A percentile compares a stretch with the other conserved stretches of the same genome.
Evolutionary conservation across 140 eudicot species (phyloP).

Genomic region (Flaveria floridana): DNA sequence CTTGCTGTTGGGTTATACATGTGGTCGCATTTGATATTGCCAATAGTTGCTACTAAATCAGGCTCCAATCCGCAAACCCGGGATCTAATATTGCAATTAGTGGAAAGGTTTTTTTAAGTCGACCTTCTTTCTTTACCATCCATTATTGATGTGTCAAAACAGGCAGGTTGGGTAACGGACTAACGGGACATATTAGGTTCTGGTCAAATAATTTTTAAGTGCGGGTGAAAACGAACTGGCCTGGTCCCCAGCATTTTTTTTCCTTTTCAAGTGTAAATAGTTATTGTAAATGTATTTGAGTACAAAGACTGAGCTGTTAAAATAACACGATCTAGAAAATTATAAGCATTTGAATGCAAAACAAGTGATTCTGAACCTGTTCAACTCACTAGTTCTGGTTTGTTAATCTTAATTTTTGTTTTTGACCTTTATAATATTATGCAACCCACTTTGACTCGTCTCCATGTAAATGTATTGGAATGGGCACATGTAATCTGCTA

Average conservation of each 20-base stretch:
- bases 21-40: constrained; percentile 63
- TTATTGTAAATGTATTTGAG: neutral
- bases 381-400: neutral
- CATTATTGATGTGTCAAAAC: neutral
- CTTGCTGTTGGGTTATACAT: constrained; percentile 58
- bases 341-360: neutral
- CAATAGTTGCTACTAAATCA: constrained; percentile 54
- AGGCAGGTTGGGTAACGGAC: neutral
- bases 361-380: neutral
- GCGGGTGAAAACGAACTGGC: neutral
- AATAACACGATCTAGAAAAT: neutral
- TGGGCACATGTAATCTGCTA: neutral
- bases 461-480: neutral
- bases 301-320: neutral
- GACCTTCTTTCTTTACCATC: neutral
- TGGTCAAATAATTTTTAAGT: neutral
- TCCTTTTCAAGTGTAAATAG: neutral
- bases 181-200: neutral
- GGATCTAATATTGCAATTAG: constrained; percentile 66
- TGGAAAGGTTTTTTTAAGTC: constrained; percentile 53
- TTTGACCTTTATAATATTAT: neutral
- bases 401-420: neutral
- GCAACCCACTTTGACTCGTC: neutral
- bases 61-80: constrained; percentile 72
- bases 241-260: neutral